Evolutionary conservation across 2,329 filamentous ascomycete genomes (phyloP).

Genomic region (Albifimbria verrucaria): DNA sequence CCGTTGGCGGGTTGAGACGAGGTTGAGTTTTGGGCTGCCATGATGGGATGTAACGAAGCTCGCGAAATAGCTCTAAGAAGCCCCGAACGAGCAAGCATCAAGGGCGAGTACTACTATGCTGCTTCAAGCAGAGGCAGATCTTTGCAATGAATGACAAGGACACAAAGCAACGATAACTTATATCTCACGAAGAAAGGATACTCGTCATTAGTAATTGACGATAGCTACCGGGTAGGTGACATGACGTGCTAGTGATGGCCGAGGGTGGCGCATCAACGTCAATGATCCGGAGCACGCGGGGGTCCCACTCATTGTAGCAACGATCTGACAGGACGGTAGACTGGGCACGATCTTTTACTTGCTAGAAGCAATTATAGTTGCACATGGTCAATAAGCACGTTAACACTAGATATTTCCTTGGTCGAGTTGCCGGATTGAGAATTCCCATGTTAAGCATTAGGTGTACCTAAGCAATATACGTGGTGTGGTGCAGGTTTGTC

Average conservation of each 20-base stretch:
- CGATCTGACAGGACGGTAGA: too few species aligned
- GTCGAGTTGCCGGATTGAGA: too few species aligned
- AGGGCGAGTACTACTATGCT: constrained; percentile 12
- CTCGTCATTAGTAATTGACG: neutral
- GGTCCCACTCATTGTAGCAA: neutral
- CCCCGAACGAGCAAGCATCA: constrained; percentile 32
- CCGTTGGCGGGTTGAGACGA: constrained; percentile 19
- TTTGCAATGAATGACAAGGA: neutral
- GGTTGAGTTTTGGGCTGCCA: constrained; percentile 19
- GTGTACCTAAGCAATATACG: too few species aligned
- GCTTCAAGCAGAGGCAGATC: neutral
- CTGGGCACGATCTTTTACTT: too few species aligned
- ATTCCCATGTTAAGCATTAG: too few species aligned
- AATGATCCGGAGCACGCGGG: neutral
- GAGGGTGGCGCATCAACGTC: neutral
- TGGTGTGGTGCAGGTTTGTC: too few species aligned
- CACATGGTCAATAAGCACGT: too few species aligned
- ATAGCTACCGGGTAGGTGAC: neutral
- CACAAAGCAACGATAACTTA: neutral
- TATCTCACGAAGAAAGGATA: too few species aligned
- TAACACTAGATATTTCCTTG: too few species aligned
- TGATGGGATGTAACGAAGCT: constrained; percentile 16
- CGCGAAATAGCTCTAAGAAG: constrained; percentile 26
- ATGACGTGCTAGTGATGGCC: neutral
- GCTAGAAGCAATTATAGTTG: too few species aligned